These are phyloP conservation scores for Begonia peltatifolia DNA, from an alignment of 306 rosid species.

Conservation along the genomic window DNA sequence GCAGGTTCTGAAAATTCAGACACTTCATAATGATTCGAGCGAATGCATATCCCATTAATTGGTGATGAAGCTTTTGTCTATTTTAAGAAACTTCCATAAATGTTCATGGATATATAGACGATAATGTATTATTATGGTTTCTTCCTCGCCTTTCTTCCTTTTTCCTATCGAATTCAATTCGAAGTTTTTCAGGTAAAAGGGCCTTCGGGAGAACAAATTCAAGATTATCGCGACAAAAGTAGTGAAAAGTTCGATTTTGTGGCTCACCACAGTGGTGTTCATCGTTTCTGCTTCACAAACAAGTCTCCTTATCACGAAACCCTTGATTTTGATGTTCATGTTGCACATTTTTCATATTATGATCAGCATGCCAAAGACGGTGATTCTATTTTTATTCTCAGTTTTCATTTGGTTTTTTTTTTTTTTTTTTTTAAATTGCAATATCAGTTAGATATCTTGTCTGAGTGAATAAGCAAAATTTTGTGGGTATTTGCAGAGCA, in stretches of 20 bases:
- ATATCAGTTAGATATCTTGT: neutral
- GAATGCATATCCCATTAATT: too few relatives aligned
- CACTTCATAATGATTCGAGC: too few relatives aligned
- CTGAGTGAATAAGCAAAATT: slow-evolving; percentile 5
- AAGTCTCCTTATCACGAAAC: slow-evolving; percentile 78
- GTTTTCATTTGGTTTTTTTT: too few relatives aligned
- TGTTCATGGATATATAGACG: too few relatives aligned
- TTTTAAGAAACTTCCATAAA: too few relatives aligned
- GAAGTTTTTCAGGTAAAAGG: slow-evolving; percentile 52
- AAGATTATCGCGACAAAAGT: slow-evolving; percentile 37
- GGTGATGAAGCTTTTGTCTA: too few relatives aligned
- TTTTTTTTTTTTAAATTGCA: neutral
- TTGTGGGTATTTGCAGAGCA: slow-evolving; percentile 48
- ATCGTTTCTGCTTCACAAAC: slow-evolving; percentile 71
- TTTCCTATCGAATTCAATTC: too few relatives aligned
- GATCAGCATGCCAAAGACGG: slow-evolving; percentile 97
- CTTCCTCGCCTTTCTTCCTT: too few relatives aligned
- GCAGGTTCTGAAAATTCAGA: too few relatives aligned
- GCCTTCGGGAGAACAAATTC: slow-evolving; percentile 65
- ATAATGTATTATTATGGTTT: too few relatives aligned
- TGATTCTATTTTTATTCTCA: slow-evolving; percentile 11
- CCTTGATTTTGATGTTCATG: slow-evolving; percentile 69
- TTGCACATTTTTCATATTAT: slow-evolving; percentile 52
- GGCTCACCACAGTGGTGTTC: slow-evolving; percentile 27
- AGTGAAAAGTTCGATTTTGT: slow-evolving; percentile 58